Conservation (phyloP, 306 rosid genomes). For the Quercus berberidifolia region DNA sequence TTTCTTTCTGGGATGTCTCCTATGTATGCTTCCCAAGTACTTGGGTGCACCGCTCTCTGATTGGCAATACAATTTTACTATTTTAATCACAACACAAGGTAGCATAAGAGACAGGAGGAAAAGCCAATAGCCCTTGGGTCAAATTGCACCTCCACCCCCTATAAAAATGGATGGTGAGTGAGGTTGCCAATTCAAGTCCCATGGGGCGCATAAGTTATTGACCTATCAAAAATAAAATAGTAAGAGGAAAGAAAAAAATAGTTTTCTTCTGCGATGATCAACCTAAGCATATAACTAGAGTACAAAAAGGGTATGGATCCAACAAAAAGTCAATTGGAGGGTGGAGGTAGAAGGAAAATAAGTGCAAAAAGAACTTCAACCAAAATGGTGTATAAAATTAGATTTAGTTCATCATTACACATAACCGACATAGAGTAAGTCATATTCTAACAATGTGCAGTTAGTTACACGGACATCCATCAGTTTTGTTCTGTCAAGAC, state of each 20-base stretch:
- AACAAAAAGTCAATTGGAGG: background rate
- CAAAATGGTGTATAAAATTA: background rate
- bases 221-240: background rate
- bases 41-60: background rate
- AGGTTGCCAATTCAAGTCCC: background rate
- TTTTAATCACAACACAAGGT: background rate
- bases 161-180: background rate
- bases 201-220: background rate
- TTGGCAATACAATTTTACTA: background rate
- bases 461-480: background rate
- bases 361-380: background rate
- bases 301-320: background rate
- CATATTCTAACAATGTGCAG: background rate
- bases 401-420: slow-evolving; percentile 4
- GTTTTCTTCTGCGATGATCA: background rate
- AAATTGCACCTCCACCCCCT: background rate
- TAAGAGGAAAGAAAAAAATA: background rate
- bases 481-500: background rate
- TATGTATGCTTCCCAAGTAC: background rate
- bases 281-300: background rate
- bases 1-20: background rate
- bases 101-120: background rate
- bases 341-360: background rate
- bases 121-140: background rate
- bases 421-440: background rate